These are phyloP conservation scores for Hortaea sp. DNA, from an alignment of 2,329 filamentous ascomycete genomes.

Conservation along the genomic window DNA sequence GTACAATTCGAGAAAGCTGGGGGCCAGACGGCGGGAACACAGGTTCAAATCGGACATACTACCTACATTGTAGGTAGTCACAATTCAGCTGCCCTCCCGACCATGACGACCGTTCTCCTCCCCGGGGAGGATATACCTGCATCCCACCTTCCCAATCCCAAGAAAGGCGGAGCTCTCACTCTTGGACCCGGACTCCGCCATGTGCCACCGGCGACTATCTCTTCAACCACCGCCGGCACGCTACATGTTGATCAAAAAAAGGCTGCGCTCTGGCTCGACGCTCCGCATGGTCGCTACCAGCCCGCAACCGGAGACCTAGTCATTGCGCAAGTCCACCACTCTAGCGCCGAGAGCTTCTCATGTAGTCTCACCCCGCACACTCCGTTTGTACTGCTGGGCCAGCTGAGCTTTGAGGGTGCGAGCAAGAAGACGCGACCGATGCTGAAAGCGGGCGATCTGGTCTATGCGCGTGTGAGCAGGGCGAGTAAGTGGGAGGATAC, in stretches of 20 bases:
- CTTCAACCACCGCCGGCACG: slow-evolving; percentile 57
- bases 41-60: too few relatives aligned
- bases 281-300: slow-evolving; percentile 60
- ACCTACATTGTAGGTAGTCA: too few relatives aligned
- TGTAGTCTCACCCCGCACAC: slow-evolving; percentile 61
- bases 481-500: slow-evolving; percentile 76
- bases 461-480: slow-evolving; percentile 76
- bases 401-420: slow-evolving; percentile 86
- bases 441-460: slow-evolving; percentile 62
- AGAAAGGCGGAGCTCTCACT: slow-evolving; percentile 51
- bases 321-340: slow-evolving; percentile 74
- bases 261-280: slow-evolving; percentile 70
- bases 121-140: slow-evolving; percentile 69
- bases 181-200: slow-evolving; percentile 78
- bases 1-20: too few relatives aligned
- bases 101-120: slow-evolving; percentile 50
- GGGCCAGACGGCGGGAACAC: too few relatives aligned
- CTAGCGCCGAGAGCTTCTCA: slow-evolving; percentile 66
- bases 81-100: too few relatives aligned
- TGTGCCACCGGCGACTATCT: slow-evolving; percentile 64
- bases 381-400: slow-evolving; percentile 60
- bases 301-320: slow-evolving; percentile 76
- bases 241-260: slow-evolving; percentile 60
- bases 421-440: slow-evolving; percentile 85
- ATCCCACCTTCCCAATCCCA: slow-evolving; percentile 55